Evolutionary conservation across 768 basidiomycete species (phyloP), one percentile per base, ranked within the genome.

Genomic region (Boletus rubropictus): DNA sequence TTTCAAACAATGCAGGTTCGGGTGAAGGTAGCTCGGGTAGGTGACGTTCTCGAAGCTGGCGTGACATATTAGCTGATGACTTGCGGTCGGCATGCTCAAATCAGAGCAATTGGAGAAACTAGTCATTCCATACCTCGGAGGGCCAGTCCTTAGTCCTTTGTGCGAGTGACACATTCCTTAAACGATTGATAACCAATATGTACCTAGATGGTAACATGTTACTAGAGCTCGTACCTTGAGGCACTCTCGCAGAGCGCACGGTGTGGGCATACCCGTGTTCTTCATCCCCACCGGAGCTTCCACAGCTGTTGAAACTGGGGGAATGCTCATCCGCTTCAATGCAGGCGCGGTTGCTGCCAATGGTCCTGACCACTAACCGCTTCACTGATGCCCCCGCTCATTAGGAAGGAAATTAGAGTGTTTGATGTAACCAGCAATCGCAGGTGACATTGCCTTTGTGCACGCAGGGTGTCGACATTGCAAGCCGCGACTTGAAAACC

Each of bases 141-240:
- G 84, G 83, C 83, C 51, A 47, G 73, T 63, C 4, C 8, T 27
- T 9, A 22, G 50, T 15, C n/a, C 17, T 36, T 21, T 12, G 20
- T 17, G 2, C 11, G 8, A 11, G 22, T 12, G 22, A 39, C 15
- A 18, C 33, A n/a, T 9, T 4, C 25, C 20, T 10, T 44, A 88
- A 6, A 3, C 10, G 10, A 28, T 9, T 12, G 11, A 86, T 41
- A 89, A 91, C 66, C 65, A 74, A 14, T 5, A 72, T 84, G 50
- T 95, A 89, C 67, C 76, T 93, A 35, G 74, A 76, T 29, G 91
- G 92, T 41, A 68, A 82, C 53, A 85, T 95, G 53, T 84, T 84
- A 8, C 69, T 92, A 17, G 92, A 94, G 61, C 81, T 94, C 18
- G 86, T 88, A 15, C 91, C 90, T 2, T 92, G 93, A 66, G 91